These are phyloP conservation scores for Letharia lupina DNA, from an alignment of 495 filamentous ascomycete species.

Conservation along the genomic window DNA sequence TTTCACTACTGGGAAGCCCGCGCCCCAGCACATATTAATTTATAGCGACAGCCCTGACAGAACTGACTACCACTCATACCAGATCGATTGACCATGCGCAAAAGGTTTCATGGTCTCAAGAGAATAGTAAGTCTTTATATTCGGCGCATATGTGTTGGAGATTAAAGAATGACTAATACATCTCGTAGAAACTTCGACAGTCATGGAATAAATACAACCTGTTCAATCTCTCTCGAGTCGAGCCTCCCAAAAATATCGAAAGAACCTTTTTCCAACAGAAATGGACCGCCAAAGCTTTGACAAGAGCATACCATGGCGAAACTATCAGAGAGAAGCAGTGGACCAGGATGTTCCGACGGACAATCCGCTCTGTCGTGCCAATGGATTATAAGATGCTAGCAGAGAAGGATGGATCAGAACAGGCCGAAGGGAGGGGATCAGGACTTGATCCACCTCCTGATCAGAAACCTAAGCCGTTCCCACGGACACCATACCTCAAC, in stretches of 20 bases:
- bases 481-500: conserved; percentile 71
- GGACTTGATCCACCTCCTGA: conserved; percentile 41
- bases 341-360: conserved; percentile 80
- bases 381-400: conserved; percentile 78
- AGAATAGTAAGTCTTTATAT: conserved; percentile 40
- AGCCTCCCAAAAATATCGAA: conserved; percentile 30
- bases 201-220: conserved; percentile 98
- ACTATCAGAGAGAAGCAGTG: conserved; percentile 84
- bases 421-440: conserved; percentile 72
- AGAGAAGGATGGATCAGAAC: conserved; percentile 64
- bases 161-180: conserved; percentile 6
- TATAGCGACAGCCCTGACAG: not conserved
- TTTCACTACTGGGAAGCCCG: too few relatives aligned
- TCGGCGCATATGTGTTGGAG: not conserved
- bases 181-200: conserved; percentile 74
- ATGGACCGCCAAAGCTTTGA: conserved; percentile 76
- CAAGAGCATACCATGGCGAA: conserved; percentile 88
- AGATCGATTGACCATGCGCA: conserved; percentile 39
- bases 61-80: not conserved
- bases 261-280: conserved; percentile 95
- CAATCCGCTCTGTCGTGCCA: conserved; percentile 67
- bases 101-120: conserved; percentile 56
- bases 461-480: conserved; percentile 18
- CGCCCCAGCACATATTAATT: too few relatives aligned
- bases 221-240: conserved; percentile 64